Conservation (phyloP, 2,329 filamentous ascomycete species). For the Cercospora sp. region DNA sequence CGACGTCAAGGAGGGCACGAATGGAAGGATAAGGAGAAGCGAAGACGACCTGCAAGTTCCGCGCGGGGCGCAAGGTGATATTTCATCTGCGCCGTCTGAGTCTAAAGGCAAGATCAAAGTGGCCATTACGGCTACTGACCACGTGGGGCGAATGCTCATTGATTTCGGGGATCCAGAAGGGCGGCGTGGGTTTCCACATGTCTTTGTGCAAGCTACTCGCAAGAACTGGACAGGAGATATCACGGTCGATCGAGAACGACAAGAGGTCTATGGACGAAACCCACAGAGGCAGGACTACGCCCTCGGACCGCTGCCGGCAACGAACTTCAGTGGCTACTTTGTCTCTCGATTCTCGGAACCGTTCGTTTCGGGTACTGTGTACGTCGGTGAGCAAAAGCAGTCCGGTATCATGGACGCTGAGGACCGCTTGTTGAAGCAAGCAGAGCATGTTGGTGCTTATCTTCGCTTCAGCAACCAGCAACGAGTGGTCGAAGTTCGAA, state of each 20-base stretch:
- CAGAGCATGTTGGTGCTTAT: slow-evolving; percentile 46
- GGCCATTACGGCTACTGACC: slow-evolving; percentile 47
- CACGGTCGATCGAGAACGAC: slow-evolving; percentile 40
- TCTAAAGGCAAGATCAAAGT: slow-evolving; percentile 29
- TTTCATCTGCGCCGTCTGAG: neutral
- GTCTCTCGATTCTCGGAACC: slow-evolving; percentile 50
- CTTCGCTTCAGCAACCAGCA: slow-evolving; percentile 41
- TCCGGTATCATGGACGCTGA: neutral
- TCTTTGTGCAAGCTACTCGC: slow-evolving; percentile 49
- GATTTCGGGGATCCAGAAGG: slow-evolving; percentile 35
- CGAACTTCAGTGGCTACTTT: slow-evolving; percentile 49
- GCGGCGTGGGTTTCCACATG: slow-evolving; percentile 35
- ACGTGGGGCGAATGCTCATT: slow-evolving; percentile 47
- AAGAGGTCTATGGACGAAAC: slow-evolving; percentile 49
- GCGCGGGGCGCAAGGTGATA: neutral
- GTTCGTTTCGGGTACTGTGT: slow-evolving; percentile 31
- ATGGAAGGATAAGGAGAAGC: slow-evolving; percentile 39
- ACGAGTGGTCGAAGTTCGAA: slow-evolving; percentile 47
- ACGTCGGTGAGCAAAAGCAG: neutral
- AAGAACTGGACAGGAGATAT: slow-evolving; percentile 51
- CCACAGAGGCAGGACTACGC: slow-evolving; percentile 51
- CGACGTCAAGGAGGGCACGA: slow-evolving; percentile 43
- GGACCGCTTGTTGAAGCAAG: slow-evolving; percentile 33
- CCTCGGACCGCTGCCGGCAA: slow-evolving; percentile 46
- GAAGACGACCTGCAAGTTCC: neutral